Base-by-base conservation (phyloP, 495 filamentous ascomycete genomes). In the Alectoria sarmentosa region DNA sequence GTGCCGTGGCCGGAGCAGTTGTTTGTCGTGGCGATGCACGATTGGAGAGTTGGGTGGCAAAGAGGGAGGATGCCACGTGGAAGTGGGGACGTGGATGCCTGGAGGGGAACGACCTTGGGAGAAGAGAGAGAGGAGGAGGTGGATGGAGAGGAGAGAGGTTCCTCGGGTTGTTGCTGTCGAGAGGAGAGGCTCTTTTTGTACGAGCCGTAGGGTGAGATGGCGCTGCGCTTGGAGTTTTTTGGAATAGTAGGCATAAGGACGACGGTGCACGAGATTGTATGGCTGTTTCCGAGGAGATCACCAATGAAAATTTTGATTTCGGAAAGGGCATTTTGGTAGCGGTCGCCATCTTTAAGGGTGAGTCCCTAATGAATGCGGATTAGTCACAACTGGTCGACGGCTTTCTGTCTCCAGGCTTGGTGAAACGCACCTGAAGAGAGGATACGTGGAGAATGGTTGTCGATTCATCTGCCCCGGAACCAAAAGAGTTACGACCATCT, bases 1-100 rank as follows among this genome's bases (percentile, higher is more conserved):
- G 69, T 66, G 38, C 92, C 92, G 76, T 91, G 92, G 58, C 85
- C 84, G 5, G 86, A 88, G 77, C 92, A 96, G 67, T 82, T 81
- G 70, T 82, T 80, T 19, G 92, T 96, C 55, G 75, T 71, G 44
- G 74, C 75, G 34, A 78, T 73, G 75, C 90, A 94, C 62, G 78
- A 76, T 26, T 83, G 80, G 64, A 83, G 76, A 13, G 81, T 83
- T 54, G 74, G 58, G 76, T 91, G 87, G 78, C 91, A 96, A 64
- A 82, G 66, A 32, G 83, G 82, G 34, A 77, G 71, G 55, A 75
- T 69, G 69, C 75, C 75, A 19, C 44, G 52, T 39, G 68, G 78
- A 65, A 38, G 54, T 72, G 73, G 55, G 62, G 63, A 34, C 36
- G 44, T 57, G 64, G 49, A 58, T 66, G 70, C 42, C 49, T 68